phyloP scores from a whole-genome alignment of 164 flowering plant genomes.

The Umbilicus rupestris region DNA sequence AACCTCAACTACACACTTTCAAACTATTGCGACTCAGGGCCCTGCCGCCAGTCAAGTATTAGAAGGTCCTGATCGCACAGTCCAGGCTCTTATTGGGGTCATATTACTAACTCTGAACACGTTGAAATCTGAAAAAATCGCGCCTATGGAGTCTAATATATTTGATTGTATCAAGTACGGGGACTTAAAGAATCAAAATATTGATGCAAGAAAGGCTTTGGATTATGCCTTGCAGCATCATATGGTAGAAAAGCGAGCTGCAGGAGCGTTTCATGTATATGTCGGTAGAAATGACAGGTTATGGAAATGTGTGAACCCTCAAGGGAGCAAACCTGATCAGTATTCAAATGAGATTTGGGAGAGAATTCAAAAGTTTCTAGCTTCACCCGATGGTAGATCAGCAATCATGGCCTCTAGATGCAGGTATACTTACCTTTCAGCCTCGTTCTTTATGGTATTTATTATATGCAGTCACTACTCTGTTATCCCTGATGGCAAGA shows the following conservation, averaged over 20 bases:
- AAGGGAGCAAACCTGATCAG: constrained; percentile 42
- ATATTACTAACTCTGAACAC: constrained; percentile 62
- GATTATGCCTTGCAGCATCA: constrained; percentile 57
- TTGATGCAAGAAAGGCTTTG: constrained; percentile 57
- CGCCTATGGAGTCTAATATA: constrained; percentile 74
- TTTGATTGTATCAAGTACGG: constrained; percentile 65
- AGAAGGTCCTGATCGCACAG: background rate
- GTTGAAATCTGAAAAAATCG: constrained; percentile 56
- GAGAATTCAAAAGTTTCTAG: constrained; percentile 40
- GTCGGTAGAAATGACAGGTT: constrained; percentile 45
- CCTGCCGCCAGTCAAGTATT: too few species aligned
- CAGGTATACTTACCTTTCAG: constrained; percentile 37
- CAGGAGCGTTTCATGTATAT: constrained; percentile 49
- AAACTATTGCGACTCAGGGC: too few species aligned
- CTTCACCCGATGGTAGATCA: constrained; percentile 49
- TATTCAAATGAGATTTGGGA: constrained; percentile 57
- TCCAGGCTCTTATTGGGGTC: constrained; percentile 57
- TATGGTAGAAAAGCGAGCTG: constrained; percentile 43
- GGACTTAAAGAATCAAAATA: constrained; percentile 44
- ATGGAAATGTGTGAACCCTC: constrained; percentile 74
- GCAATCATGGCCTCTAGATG: constrained; percentile 50
- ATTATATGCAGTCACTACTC: background rate
- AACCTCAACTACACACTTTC: too few species aligned
- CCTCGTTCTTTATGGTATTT: background rate
- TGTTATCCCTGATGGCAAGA: background rate